Percentiles rank a stretch among this genome's conserved stretches.
Evolutionary conservation across 31 red algal genomes (phyloP).

Genomic region (Odonthalia washingtoniensis): DNA sequence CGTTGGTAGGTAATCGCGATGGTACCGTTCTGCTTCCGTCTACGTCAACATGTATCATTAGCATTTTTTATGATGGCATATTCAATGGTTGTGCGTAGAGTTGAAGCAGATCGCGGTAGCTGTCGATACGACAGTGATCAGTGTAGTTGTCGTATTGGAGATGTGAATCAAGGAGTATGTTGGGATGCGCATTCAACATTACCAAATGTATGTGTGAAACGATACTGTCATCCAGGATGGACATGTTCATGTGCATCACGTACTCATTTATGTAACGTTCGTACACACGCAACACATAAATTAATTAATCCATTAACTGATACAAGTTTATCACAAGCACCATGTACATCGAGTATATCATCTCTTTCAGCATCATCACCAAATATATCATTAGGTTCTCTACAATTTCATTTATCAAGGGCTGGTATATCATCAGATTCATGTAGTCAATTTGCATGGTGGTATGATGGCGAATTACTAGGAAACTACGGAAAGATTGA

Average conservation of each 20-base stretch:
- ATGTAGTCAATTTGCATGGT: constrained; percentile 68
- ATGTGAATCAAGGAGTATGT: constrained; percentile 71
- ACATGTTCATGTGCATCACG: constrained; percentile 75
- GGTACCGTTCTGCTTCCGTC: no score
- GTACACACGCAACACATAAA: constrained; percentile 26
- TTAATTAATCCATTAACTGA: constrained; percentile 50
- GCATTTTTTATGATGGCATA: background rate
- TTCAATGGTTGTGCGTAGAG: background rate
- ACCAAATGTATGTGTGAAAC: constrained; percentile 51
- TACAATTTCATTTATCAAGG: constrained; percentile 60
- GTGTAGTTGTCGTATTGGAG: constrained; percentile 74
- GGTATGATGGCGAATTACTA: constrained; percentile 66
- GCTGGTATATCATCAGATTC: constrained; percentile 51
- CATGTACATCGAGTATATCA: constrained; percentile 42
- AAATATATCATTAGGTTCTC: constrained; percentile 62
- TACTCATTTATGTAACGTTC: constrained; percentile 67
- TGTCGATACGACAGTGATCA: constrained; percentile 66
- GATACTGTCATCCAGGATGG: constrained; percentile 75
- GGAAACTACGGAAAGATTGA: constrained; percentile 46
- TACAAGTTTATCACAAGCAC: constrained; percentile 28
- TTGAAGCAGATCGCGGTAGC: constrained; percentile 37
- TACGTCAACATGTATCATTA: no score
- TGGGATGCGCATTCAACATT: constrained; percentile 60
- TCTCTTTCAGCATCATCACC: constrained; percentile 36
- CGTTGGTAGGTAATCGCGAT: no score